These are phyloP conservation scores for Crithidia expoeki DNA, from an alignment of 208 protist species.

Conservation along the genomic window DNA sequence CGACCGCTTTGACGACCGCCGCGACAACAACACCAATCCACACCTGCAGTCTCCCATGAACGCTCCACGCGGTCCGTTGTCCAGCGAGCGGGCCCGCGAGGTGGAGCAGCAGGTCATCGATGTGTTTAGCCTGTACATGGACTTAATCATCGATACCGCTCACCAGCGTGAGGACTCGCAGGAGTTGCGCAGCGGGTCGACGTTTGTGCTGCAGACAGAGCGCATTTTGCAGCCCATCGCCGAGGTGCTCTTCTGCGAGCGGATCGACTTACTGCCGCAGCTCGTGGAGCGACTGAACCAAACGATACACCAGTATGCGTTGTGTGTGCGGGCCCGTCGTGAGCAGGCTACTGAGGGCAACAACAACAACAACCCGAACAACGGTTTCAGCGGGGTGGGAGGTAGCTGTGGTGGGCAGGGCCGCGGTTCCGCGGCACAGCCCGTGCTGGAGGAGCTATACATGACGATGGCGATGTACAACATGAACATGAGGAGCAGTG, in stretches of 20 bases:
- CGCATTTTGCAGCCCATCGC: slow-evolving; percentile 76
- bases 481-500: slow-evolving; percentile 31
- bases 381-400: neutral
- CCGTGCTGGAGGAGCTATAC: slow-evolving; percentile 38
- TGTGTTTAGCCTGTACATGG: slow-evolving; percentile 72
- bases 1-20: neutral
- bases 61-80: slow-evolving; percentile 30
- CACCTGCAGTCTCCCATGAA: slow-evolving; percentile 2
- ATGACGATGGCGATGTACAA: slow-evolving; percentile 53
- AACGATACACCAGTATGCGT: slow-evolving; percentile 68
- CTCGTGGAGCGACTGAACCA: slow-evolving; percentile 49
- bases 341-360: slow-evolving; percentile 11
- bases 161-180: slow-evolving; percentile 71
- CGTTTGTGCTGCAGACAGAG: slow-evolving; percentile 81
- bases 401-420: too few relatives aligned
- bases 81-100: slow-evolving; percentile 25
- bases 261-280: slow-evolving; percentile 54
- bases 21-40: neutral
- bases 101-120: slow-evolving; percentile 34
- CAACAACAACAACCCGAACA: neutral
- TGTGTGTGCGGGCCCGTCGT: slow-evolving; percentile 58
- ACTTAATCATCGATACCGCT: slow-evolving; percentile 69
- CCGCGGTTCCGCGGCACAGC: too few relatives aligned
- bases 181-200: slow-evolving; percentile 67
- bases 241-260: slow-evolving; percentile 81